A percentile compares a stretch with the other conserved stretches of the same genome.
Conservation (phyloP, 495 filamentous ascomycete species). For the Lophiotrema nucula region DNA sequence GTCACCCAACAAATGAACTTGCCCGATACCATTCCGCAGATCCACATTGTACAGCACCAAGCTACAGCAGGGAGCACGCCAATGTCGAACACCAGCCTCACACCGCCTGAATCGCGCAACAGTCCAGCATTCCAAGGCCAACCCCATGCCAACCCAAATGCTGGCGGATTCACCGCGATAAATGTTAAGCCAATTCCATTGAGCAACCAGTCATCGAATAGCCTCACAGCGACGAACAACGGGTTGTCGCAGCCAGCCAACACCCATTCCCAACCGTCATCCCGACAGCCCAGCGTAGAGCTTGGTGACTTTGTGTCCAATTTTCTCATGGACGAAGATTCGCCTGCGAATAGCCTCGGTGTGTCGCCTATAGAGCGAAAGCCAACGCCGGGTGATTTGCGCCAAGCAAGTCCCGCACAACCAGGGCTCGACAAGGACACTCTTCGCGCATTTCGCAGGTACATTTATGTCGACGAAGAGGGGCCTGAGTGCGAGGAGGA, state of each 20-base stretch:
- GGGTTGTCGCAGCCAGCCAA: background rate
- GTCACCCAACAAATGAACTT: background rate
- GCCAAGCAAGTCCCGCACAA: background rate
- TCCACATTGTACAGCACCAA: background rate
- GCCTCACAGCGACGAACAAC: background rate
- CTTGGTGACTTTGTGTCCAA: conserved; percentile 12
- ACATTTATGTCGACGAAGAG: conserved; percentile 7
- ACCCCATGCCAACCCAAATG: background rate
- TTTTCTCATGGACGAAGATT: conserved; percentile 3
- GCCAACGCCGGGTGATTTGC: background rate
- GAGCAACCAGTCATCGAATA: background rate
- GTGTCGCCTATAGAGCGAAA: background rate
- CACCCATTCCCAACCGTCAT: background rate
- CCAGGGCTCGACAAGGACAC: conserved; percentile 8
- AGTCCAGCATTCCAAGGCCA: no score
- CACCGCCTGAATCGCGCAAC: no score
- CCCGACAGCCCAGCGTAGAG: conserved; percentile 2
- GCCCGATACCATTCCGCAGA: background rate
- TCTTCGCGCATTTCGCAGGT: conserved; percentile 8
- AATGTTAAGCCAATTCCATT: background rate
- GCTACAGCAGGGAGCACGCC: no score
- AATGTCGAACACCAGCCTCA: no score
- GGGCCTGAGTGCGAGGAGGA: conserved; percentile 11
- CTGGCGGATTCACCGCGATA: background rate
- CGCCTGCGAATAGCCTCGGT: background rate